Evolutionary conservation across 805 yeast genomes (phyloP), one percentile per base, ranked within the genome.

Genomic region (Wickerhamomyces ciferrii): DNA sequence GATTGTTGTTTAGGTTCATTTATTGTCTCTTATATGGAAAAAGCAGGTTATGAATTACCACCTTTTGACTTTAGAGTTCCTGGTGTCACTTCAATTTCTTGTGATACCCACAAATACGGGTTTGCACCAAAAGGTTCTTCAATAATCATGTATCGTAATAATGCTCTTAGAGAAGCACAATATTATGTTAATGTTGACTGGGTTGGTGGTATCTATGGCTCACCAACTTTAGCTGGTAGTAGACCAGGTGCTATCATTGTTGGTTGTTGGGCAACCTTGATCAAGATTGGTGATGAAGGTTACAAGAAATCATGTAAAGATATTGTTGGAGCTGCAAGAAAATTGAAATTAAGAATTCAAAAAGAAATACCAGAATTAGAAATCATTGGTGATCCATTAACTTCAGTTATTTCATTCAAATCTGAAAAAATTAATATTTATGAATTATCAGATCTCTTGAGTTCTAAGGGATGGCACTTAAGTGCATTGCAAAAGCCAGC

Each of bases 91-190:
- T 90, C 97, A 2, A 92, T 92, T 48, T 87, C 96, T n/a, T 94
- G 98, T 68, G 99, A 92, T 63, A 92, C 99, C n/a, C 99, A 92
- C 72, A 92, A 92, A 66, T 92, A 92, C 61, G 99, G 98, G 1
- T 94, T 92, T 73, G 97, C 98, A 9, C 99, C 99, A 36, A 92
- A 92, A 66, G 99, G 99, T 10, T 84, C 96, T 0, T 88, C 96
- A 1, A 76, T 92, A 21, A 85, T 94, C 56, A 84, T 94, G 96
- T 94, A 94, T 66, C 77, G 97, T 41, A 67, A 75, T 50, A 56
- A 75, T 0, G 74, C 77, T 48, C 74, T 89, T 47, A 75, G 99
- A 48, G 76, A 76, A 53, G 75, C 84, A 58, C 99, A 94, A 68
- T 92, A 94, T 65, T 94, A 83, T 63, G 76, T 91, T 27, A 75